Evolutionary conservation across 2,329 filamentous ascomycete genomes (phyloP).

Genomic region (Pseudopyricularia cyperi): DNA sequence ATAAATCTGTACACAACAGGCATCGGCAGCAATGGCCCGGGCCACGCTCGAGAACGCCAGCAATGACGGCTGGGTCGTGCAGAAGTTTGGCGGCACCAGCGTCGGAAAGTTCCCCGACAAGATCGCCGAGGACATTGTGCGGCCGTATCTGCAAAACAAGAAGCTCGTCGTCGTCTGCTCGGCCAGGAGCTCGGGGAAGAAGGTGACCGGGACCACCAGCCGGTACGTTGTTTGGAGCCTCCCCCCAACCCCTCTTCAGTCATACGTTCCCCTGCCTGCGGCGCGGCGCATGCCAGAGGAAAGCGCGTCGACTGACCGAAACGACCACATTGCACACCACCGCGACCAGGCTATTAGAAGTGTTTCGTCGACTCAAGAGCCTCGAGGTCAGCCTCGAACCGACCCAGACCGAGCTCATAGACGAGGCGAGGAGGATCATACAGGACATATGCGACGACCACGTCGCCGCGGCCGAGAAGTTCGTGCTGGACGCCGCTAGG

Average conservation of each 20-base stretch:
- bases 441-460: conserved; percentile 76
- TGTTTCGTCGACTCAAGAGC: conserved; percentile 42
- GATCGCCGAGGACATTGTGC: conserved; percentile 60
- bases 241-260: not conserved
- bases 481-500: conserved; percentile 44
- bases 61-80: conserved; percentile 61
- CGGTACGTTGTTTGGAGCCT: conserved; percentile 46
- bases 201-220: conserved; percentile 90
- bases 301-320: too few species aligned
- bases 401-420: conserved; percentile 38
- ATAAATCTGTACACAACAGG: too few species aligned
- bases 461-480: conserved; percentile 52
- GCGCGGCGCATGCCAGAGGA: too few species aligned
- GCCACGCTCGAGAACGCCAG: conserved; percentile 14
- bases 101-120: conserved; percentile 84
- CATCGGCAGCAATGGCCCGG: conserved; percentile 10
- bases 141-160: conserved; percentile 41
- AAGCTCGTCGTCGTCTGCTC: conserved; percentile 91
- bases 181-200: conserved; percentile 85
- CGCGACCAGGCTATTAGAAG: conserved; percentile 36
- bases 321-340: too few species aligned
- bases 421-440: conserved; percentile 62
- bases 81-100: conserved; percentile 92
- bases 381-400: conserved; percentile 37
- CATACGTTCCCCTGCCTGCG: not conserved